Evolutionary conservation across 208 protist genomes (phyloP), one percentile per base, ranked within the genome.

Genomic region (Leishmania gerbilli): DNA sequence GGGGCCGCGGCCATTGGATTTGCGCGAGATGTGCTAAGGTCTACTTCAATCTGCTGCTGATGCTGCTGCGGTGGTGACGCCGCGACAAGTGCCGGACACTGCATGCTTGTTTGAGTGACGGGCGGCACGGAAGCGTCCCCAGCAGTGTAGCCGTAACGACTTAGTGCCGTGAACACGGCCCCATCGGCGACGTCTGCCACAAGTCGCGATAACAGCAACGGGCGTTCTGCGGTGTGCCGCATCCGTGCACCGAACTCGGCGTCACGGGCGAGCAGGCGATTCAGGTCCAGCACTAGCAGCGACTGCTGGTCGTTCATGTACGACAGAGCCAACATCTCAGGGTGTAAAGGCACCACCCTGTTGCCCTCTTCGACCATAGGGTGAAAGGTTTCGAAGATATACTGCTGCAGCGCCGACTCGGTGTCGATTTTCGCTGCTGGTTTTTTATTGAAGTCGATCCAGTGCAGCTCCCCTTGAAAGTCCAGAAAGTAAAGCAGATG

Each of bases 401-500:
- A 79, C 49, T 77, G 84, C 84, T 87, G 84, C 51, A 87, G 68
- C 24, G 71, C 76, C n/a, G 67, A 24, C 64, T 83, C 84, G 27
- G 62, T 81, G 24, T 31, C 40, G 11, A 87, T 49, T 21, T 74
- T 51, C 9, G 64, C 60, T 19, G 74, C 56, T 24, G 77, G 8
- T 47, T 83, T 80, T 64, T 69, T 84, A 19, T 86, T 81, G 58
- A 95, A 84, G 76, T 93, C 79, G 6, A 95, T 17, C 67, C 81
- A 77, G 9, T 83, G 79, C 55, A 87, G 79, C 40, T 82, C 81
- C 0, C 76, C 82, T 45, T 85, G 69, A 17, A 90, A 79, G 62
- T 95, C 90, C n/a, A 93, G 58, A 75, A 91, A 93, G 76, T 92
- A 88, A 11, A 95, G 71, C 40, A 86, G 37, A 60, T 84, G 79